These are phyloP conservation scores for Xylaria venustula DNA, from an alignment of 495 filamentous ascomycete genomes.

Conservation along the genomic window DNA sequence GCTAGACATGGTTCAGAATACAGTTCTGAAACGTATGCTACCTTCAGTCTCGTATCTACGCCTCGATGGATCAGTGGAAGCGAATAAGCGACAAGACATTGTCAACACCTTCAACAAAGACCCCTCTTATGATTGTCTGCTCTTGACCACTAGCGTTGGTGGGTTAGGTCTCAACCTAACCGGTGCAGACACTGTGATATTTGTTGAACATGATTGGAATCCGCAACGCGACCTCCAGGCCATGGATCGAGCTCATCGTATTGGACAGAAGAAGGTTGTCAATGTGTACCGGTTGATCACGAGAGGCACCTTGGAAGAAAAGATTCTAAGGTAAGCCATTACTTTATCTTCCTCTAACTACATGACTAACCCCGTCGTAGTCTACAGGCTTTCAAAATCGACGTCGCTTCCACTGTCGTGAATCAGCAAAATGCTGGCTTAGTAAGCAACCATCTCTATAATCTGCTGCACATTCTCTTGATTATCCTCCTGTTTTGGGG, in stretches of 20 bases:
- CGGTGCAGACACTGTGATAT: constrained; percentile 97
- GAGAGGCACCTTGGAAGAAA: constrained; percentile 93
- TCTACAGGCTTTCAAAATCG: constrained; percentile 99
- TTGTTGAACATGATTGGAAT: constrained; percentile 99
- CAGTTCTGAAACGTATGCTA: constrained; percentile 80
- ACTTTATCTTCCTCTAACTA: constrained; percentile 7
- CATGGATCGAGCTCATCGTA: constrained; percentile 98
- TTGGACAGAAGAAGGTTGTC: constrained; percentile 98
- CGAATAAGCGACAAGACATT: constrained; percentile 87
- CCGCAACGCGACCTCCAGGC: constrained; percentile 98
- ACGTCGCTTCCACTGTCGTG: constrained; percentile 95
- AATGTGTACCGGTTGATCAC: constrained; percentile 99
- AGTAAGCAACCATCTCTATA: constrained; percentile 40
- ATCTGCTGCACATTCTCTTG: neutral
- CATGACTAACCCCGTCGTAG: constrained; percentile 39
- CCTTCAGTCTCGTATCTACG: constrained; percentile 87
- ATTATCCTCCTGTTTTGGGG: too few species aligned
- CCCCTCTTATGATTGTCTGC: constrained; percentile 87
- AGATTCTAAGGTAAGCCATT: constrained; percentile 64
- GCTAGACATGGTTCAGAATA: constrained; percentile 95
- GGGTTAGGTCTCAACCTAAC: constrained; percentile 94
- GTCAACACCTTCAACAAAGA: constrained; percentile 99
- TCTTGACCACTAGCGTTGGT: constrained; percentile 92
- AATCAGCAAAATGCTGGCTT: constrained; percentile 98
- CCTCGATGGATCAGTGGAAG: constrained; percentile 87